Evolutionary conservation across 2,329 filamentous ascomycete species (phyloP).

Genomic region (Phialemonium atrogriseum): DNA sequence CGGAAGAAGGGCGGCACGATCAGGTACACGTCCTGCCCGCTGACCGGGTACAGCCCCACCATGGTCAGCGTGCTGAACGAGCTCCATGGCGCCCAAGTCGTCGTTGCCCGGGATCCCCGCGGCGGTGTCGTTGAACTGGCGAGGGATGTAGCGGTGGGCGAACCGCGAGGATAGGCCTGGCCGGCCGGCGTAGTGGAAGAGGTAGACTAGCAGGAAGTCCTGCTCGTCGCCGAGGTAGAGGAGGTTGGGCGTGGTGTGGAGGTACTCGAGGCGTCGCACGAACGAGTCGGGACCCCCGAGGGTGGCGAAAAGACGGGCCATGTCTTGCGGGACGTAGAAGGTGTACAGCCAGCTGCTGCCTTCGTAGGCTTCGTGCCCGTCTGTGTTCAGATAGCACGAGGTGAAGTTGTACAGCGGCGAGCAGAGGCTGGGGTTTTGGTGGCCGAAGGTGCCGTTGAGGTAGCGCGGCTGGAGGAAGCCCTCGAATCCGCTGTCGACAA

Average conservation of each 20-base stretch:
- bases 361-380: constrained; percentile 60
- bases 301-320: constrained; percentile 34
- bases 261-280: constrained; percentile 44
- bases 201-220: constrained; percentile 48
- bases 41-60: constrained; percentile 53
- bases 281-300: constrained; percentile 47
- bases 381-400: constrained; percentile 11
- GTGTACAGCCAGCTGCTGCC: constrained; percentile 61
- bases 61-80: constrained; percentile 49
- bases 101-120: constrained; percentile 55
- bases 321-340: constrained; percentile 43
- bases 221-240: constrained; percentile 40
- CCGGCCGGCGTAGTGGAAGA: constrained; percentile 55
- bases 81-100: constrained; percentile 56
- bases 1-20: constrained; percentile 56
- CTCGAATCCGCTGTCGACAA: constrained; percentile 47
- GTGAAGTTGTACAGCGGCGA: constrained; percentile 36
- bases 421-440: constrained; percentile 56
- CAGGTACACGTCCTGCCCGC: constrained; percentile 55
- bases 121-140: constrained; percentile 47
- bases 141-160: constrained; percentile 53
- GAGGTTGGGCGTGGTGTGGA: constrained; percentile 34
- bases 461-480: constrained; percentile 62
- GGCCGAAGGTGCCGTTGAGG: constrained; percentile 56
- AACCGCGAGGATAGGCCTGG: constrained; percentile 39